A percentile compares a stretch with the other conserved stretches of the same genome.
These are phyloP conservation scores for Begonia peltatifolia DNA, from an alignment of 306 rosid genomes.

Conservation along the genomic window DNA sequence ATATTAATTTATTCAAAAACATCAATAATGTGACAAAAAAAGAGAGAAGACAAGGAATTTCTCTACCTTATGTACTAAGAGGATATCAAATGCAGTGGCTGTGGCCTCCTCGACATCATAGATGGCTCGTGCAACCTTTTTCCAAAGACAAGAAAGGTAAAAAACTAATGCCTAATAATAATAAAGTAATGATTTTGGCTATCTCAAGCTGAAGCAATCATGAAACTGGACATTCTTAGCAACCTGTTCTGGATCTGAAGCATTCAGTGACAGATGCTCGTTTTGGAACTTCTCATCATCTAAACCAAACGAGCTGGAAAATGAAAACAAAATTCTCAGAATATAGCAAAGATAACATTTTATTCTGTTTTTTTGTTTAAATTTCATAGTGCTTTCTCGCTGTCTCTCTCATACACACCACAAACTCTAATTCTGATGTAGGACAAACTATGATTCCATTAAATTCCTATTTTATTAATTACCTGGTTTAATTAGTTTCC, in stretches of 20 bases:
- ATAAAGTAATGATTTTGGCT: slow-evolving; percentile 2
- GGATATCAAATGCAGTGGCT: slow-evolving; percentile 66
- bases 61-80: slow-evolving; percentile 59
- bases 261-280: slow-evolving; percentile 62
- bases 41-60: slow-evolving; percentile 1
- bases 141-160: slow-evolving; percentile 12
- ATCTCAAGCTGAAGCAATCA: slow-evolving; percentile 11
- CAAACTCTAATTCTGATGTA: too few relatives aligned
- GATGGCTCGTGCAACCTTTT: slow-evolving; percentile 75
- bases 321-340: slow-evolving; percentile 4
- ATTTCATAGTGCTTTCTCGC: too few relatives aligned
- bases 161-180: slow-evolving; percentile 19
- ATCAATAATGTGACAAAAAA: not conserved
- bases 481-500: too few relatives aligned
- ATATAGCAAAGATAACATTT: not conserved
- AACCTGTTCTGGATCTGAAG: slow-evolving; percentile 80
- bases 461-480: too few relatives aligned
- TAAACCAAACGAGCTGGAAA: slow-evolving; percentile 59
- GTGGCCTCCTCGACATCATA: slow-evolving; percentile 98
- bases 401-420: too few relatives aligned
- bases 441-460: too few relatives aligned
- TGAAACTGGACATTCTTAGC: slow-evolving; percentile 11
- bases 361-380: not conserved
- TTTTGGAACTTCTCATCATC: slow-evolving; percentile 88
- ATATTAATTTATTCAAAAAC: not conserved